Evolutionary conservation across 2,329 filamentous ascomycete genomes (phyloP), one percentile per base, ranked within the genome.

Genomic region (Trichoderma semiorbis): DNA sequence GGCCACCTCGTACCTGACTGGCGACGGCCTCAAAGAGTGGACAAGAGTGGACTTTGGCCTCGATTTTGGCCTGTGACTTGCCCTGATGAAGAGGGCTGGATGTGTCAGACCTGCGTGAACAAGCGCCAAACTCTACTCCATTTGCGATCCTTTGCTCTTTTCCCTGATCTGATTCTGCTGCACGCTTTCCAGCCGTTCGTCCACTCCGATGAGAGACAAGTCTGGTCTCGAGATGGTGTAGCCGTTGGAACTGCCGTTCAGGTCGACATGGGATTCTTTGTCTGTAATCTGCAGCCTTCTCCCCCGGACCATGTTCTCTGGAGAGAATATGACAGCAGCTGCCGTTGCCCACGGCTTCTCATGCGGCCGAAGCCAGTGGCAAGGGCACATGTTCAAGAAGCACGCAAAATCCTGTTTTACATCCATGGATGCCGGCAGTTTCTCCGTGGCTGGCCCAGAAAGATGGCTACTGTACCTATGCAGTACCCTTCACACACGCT

Each of bases 41-140:
- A n/a, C 39, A 12, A 14, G 30, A 34, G 43, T 32, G 57, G 43
- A 8, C 53, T 55, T 30, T 63, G 32, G 68, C 21, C 43, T 50
- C 36, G n/a, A 50, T 6, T 21, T 26, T 47, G 58, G 60, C 67
- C 67, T 39, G 32, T 39, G 58, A 18, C 14, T 57, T 55, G 28
- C 58, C 68, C 68, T 70, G 30, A 63, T 30, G 58, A 55, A 12
- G 43, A 57, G 61, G 68, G 61, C n/a, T 55, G 62, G 34, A 21
- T 65, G 36, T 65, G 60, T 71, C 53, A 71, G 64, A 71, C 70
- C 26, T 65, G 61, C 62, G 62, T 34, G 47, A n/a, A 30, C 50
- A 65, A 60, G 69, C 53, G 62, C 24, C 63, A 71, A 70, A 71
- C 36, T 68, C 50, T 60, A 61, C 53, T 50, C 36, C 66, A 39